Conservation (phyloP, 179 eudicot species). For the Vitellaria paradoxa region DNA sequence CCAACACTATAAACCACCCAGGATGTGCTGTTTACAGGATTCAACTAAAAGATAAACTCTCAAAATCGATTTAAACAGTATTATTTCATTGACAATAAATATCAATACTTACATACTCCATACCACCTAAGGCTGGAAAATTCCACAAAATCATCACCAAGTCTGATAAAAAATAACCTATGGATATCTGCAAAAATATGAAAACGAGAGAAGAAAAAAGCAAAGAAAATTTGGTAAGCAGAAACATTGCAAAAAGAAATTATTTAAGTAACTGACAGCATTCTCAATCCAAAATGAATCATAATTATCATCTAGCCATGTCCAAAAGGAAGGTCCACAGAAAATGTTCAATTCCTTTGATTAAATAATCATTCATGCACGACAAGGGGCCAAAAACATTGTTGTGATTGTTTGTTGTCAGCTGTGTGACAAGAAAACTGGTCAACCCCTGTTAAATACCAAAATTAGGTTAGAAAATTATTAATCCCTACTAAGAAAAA, state of each 20-base stretch:
- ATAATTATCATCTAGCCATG: not conserved
- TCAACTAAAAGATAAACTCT: not conserved
- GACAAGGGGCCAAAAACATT: not conserved
- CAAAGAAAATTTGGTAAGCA: not conserved
- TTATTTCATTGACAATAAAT: not conserved
- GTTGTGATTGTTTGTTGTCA: not conserved
- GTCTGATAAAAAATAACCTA: constrained; percentile 50
- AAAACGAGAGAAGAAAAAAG: not conserved
- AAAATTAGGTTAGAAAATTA: not conserved
- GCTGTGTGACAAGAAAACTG: not conserved
- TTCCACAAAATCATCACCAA: constrained; percentile 48
- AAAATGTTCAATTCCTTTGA: not conserved
- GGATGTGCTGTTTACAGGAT: not conserved
- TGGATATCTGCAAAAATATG: constrained; percentile 33
- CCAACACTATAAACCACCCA: not conserved
- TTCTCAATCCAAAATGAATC: not conserved
- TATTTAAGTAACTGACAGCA: not conserved
- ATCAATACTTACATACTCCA: constrained; percentile 47
- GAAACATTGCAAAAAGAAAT: not conserved
- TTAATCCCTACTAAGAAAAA: not conserved
- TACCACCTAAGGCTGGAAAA: constrained; percentile 52
- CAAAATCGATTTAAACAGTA: not conserved
- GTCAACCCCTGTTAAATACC: not conserved
- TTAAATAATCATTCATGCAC: not conserved
- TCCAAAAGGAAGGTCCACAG: not conserved